These are phyloP conservation scores for Lophium mytilinum DNA, from an alignment of 495 filamentous ascomycete genomes.

Conservation along the genomic window DNA sequence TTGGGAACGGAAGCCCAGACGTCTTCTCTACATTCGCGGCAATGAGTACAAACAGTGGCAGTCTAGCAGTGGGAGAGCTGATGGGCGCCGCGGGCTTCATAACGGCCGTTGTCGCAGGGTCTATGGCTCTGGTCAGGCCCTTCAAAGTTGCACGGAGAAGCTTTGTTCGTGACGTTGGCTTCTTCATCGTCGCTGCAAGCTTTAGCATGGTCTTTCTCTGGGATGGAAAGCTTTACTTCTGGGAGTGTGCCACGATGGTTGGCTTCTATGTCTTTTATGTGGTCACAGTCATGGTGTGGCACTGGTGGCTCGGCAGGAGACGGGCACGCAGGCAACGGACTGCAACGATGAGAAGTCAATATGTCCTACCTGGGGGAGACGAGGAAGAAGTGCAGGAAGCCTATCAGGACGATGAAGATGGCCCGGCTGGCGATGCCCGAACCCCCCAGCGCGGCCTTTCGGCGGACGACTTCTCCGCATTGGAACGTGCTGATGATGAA, in stretches of 20 bases:
- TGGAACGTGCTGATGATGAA: conserved; percentile 56
- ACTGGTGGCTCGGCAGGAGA: conserved; percentile 65
- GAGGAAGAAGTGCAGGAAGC: conserved; percentile 58
- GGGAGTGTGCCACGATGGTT: conserved; percentile 90
- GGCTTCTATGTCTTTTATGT: conserved; percentile 90
- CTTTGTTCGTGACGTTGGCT: conserved; percentile 87
- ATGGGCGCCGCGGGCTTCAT: conserved; percentile 96
- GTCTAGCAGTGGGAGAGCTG: conserved; percentile 89
- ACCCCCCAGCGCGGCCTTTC: conserved; percentile 45
- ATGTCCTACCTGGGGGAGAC: conserved; percentile 60
- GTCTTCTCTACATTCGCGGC: conserved; percentile 98
- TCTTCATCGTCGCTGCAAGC: conserved; percentile 79
- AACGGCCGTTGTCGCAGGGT: conserved; percentile 93
- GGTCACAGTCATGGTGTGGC: conserved; percentile 78
- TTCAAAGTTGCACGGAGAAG: conserved; percentile 83
- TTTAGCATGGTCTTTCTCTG: conserved; percentile 84
- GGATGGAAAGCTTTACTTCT: conserved; percentile 74
- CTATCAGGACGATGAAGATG: conserved; percentile 62
- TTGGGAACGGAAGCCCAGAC: conserved; percentile 98
- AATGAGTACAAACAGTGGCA: conserved; percentile 93
- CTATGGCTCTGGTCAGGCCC: conserved; percentile 90
- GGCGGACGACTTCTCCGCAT: conserved; percentile 57
- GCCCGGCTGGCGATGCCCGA: conserved; percentile 41
- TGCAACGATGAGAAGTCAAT: conserved; percentile 63
- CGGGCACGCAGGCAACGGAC: conserved; percentile 55